Conservation (phyloP, 1,284 basidiomycete species). For the Inonotus hispidus region DNA sequence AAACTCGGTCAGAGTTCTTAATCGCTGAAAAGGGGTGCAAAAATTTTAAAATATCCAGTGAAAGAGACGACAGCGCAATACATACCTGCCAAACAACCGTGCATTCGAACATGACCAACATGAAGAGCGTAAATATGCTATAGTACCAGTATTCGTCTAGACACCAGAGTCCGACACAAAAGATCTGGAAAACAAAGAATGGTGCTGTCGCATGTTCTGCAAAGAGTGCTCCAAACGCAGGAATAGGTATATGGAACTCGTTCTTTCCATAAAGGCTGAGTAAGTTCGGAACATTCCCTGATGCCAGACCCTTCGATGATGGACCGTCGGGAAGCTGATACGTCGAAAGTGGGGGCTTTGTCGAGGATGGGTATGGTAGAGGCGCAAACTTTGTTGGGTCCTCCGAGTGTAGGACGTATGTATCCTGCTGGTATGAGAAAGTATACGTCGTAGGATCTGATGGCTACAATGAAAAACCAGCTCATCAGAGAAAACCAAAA, state of each 20-base stretch:
- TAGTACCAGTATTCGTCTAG: constrained; percentile 99
- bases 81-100: constrained; percentile 94
- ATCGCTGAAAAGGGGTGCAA: constrained; percentile 46
- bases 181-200: constrained; percentile 95
- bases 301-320: constrained; percentile 34
- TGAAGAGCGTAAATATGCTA: constrained; percentile 93
- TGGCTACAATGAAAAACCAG: constrained; percentile 23
- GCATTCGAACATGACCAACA: constrained; percentile 95
- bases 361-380: constrained; percentile 87
- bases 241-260: constrained; percentile 93
- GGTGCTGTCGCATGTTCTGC: constrained; percentile 90
- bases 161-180: constrained; percentile 94
- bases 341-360: constrained; percentile 61
- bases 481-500: not conserved
- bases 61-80: constrained; percentile 6
- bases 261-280: constrained; percentile 79
- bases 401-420: constrained; percentile 69
- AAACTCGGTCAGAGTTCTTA: constrained; percentile 88
- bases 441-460: constrained; percentile 62
- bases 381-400: constrained; percentile 68
- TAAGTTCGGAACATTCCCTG: constrained; percentile 40
- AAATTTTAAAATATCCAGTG: constrained; percentile 15
- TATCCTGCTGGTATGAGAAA: constrained; percentile 96
- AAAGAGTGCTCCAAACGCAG: constrained; percentile 85
- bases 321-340: constrained; percentile 53